Evolutionary conservation across 2,329 filamentous ascomycete genomes (phyloP).

Genomic region (Clonostachys chloroleuca): DNA sequence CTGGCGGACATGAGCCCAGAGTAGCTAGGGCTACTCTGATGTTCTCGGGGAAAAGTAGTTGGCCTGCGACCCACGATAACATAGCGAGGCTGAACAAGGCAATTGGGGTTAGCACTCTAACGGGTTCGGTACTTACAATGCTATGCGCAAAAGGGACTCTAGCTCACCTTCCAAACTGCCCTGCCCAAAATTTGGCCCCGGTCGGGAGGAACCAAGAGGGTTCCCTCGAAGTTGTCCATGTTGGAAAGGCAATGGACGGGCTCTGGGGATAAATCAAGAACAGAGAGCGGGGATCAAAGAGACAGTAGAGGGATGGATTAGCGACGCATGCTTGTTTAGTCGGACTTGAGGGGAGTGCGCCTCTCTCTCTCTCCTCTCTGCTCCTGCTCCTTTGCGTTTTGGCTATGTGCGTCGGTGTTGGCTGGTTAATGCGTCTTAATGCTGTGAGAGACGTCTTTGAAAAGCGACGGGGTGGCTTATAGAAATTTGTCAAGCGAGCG

Average conservation of each 20-base stretch:
- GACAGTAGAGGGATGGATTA: no score
- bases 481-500: no score
- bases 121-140: no score
- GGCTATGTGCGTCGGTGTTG: no score
- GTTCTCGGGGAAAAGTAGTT: slow-evolving; percentile 21
- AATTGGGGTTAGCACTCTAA: not conserved
- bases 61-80: slow-evolving; percentile 45
- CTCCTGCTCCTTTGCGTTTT: no score
- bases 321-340: no score
- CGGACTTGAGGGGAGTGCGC: no score
- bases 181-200: slow-evolving; percentile 44
- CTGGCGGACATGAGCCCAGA: slow-evolving; percentile 33
- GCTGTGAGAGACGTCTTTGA: no score
- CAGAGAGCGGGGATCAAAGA: no score
- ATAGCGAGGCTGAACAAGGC: slow-evolving; percentile 45
- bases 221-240: slow-evolving; percentile 37
- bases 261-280: not conserved
- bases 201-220: slow-evolving; percentile 45
- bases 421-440: no score
- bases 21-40: slow-evolving; percentile 26
- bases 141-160: not conserved
- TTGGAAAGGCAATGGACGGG: slow-evolving; percentile 1
- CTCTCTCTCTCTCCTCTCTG: no score
- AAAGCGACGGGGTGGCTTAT: no score
- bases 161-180: slow-evolving; percentile 45